phyloP scores from a whole-genome alignment of 768 basidiomycete genomes.

The Coprinopsis cinerea region DNA sequence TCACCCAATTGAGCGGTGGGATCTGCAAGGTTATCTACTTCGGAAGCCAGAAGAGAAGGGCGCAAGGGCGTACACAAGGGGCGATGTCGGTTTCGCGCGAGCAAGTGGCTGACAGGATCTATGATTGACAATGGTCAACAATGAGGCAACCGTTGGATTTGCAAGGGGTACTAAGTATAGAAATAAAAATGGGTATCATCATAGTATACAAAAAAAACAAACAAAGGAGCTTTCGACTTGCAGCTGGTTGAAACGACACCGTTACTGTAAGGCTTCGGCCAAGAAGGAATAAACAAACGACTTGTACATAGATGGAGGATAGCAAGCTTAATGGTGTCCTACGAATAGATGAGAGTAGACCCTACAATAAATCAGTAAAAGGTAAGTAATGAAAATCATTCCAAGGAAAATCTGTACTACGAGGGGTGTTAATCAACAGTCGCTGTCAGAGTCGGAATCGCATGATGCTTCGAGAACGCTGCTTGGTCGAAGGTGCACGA shows the following conservation, averaged over 20 bases:
- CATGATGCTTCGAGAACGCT: slow-evolving; percentile 19
- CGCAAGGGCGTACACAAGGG: too few relatives aligned
- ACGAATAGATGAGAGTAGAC: too few relatives aligned
- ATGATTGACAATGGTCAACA: slow-evolving; percentile 1
- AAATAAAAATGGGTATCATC: not conserved
- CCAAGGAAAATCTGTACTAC: not conserved
- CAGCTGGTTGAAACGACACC: too few relatives aligned
- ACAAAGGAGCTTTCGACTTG: too few relatives aligned
- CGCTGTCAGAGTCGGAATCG: slow-evolving; percentile 32
- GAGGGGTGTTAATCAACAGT: slow-evolving; percentile 19
- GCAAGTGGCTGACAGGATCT: slow-evolving; percentile 8
- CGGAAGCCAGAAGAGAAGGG: not conserved
- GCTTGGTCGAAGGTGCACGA: slow-evolving; percentile 38
- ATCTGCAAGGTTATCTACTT: slow-evolving; percentile 12
- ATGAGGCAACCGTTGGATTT: too few relatives aligned
- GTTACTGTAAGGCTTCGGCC: too few relatives aligned
- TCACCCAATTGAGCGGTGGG: not conserved
- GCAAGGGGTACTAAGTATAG: too few relatives aligned
- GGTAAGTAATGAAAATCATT: not conserved
- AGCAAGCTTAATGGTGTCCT: too few relatives aligned
- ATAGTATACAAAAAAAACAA: not conserved
- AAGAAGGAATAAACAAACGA: too few relatives aligned
- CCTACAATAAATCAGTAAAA: too few relatives aligned
- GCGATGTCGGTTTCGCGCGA: too few relatives aligned
- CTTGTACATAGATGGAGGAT: too few relatives aligned